These are phyloP conservation scores for Plectosphaerella plurivora DNA, from an alignment of 2,329 filamentous ascomycete species.

Conservation along the genomic window DNA sequence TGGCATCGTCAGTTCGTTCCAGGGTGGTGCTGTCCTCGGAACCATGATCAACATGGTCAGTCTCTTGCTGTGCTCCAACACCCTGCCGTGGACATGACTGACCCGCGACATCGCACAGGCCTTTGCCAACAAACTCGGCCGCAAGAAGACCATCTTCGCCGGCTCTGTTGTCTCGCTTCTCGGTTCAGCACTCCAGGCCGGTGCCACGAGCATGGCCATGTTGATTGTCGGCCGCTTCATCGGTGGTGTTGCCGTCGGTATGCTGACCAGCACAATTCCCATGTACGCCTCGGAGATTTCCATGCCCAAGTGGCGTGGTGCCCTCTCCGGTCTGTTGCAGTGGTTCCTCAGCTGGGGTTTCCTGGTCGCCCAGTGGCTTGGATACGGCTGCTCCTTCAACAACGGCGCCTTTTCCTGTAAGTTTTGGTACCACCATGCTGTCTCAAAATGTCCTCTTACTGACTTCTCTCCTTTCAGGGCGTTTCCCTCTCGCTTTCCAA, in stretches of 20 bases:
- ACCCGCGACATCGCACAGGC: constrained; percentile 3
- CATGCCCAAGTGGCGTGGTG: constrained; percentile 29
- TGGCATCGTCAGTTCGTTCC: constrained; percentile 20
- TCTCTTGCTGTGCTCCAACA: neutral
- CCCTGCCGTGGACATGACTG: neutral
- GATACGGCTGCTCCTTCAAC: constrained; percentile 24
- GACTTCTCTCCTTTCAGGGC: constrained; percentile 14
- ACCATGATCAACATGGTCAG: constrained; percentile 20
- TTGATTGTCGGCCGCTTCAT: constrained; percentile 45
- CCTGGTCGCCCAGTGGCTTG: constrained; percentile 29
- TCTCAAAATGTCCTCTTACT: neutral
- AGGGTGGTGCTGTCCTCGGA: constrained; percentile 19
- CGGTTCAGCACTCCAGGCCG: constrained; percentile 25
- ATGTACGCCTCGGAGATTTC: constrained; percentile 40
- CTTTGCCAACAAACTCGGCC: constrained; percentile 22
- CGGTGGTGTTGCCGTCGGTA: constrained; percentile 43
- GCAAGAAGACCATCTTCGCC: constrained; percentile 22
- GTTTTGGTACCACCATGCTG: constrained; percentile 1
- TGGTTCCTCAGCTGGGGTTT: constrained; percentile 40
- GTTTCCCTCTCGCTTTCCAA: constrained; percentile 25
- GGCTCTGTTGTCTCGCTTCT: constrained; percentile 22
- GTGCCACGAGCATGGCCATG: constrained; percentile 28
- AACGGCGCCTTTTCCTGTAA: constrained; percentile 20
- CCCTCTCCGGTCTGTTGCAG: constrained; percentile 34
- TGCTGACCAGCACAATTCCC: constrained; percentile 40